Evolutionary conservation across 192 early-diverging fungal genomes (phyloP).

Genomic region (Backusella psychrophila): DNA sequence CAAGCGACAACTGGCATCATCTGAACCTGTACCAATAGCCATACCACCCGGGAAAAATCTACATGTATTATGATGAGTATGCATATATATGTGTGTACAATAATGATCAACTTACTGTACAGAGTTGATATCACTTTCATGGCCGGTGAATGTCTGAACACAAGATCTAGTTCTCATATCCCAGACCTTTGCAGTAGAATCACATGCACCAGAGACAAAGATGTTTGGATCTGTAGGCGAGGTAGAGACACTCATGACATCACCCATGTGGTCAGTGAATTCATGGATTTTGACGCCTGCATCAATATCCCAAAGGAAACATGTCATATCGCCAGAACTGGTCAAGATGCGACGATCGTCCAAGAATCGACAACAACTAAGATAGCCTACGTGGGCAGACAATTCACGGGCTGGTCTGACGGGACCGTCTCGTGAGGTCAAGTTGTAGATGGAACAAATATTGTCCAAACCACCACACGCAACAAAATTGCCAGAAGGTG

Average conservation of each 20-base stretch:
- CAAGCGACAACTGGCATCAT: slow-evolving; percentile 95
- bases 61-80: not conserved
- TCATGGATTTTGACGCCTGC: slow-evolving; percentile 94
- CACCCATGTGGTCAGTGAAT: slow-evolving; percentile 96
- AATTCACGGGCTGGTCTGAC: slow-evolving; percentile 94
- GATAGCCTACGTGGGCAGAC: slow-evolving; percentile 91
- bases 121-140: slow-evolving; percentile 96
- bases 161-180: slow-evolving; percentile 95
- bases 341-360: slow-evolving; percentile 96
- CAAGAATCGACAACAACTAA: slow-evolving; percentile 96
- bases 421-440: slow-evolving; percentile 91
- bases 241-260: slow-evolving; percentile 96
- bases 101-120: slow-evolving; percentile 56
- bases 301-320: slow-evolving; percentile 99
- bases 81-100: not conserved
- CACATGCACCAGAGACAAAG: slow-evolving; percentile 97
- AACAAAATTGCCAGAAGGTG: slow-evolving; percentile 95
- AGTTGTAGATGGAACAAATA: slow-evolving; percentile 97
- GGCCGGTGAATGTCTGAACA: slow-evolving; percentile 96
- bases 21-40: slow-evolving; percentile 95
- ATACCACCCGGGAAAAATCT: slow-evolving; percentile 97
- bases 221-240: slow-evolving; percentile 89
- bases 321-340: slow-evolving; percentile 95
- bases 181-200: slow-evolving; percentile 97
- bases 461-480: slow-evolving; percentile 99